A percentile compares a stretch with the other conserved stretches of the same genome.
Evolutionary conservation across 2,329 filamentous ascomycete genomes (phyloP).

Genomic region (Epichloe hybrida): DNA sequence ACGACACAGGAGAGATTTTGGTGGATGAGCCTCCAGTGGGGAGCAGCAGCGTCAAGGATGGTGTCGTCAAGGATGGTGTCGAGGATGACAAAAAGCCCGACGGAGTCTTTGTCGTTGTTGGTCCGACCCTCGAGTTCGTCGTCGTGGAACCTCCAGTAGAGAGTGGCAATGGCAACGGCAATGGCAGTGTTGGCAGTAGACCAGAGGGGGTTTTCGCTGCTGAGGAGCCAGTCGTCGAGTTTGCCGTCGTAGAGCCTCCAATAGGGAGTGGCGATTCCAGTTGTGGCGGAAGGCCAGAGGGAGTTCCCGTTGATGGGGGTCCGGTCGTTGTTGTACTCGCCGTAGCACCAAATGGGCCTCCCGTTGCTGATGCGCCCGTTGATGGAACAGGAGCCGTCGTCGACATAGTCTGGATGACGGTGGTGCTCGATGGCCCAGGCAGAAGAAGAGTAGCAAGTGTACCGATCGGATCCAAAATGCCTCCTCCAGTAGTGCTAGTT

Average conservation of each 20-base stretch:
- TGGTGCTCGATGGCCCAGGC: conserved; percentile 4
- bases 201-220: not conserved
- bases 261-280: not conserved
- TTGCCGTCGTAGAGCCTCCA: not conserved
- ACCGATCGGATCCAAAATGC: conserved; percentile 13
- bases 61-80: not conserved
- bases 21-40: not conserved
- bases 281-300: not conserved
- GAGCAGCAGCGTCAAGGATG: not conserved
- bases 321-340: not conserved
- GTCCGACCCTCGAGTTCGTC: not conserved
- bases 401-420: conserved; percentile 2
- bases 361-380: not conserved
- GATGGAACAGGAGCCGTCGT: not conserved
- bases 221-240: not conserved
- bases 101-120: not conserved
- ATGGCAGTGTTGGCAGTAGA: not conserved
- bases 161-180: not conserved
- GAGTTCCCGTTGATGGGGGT: not conserved
- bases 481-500: not conserved
- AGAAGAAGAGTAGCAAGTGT: conserved; percentile 11
- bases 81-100: not conserved
- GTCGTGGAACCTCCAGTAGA: not conserved
- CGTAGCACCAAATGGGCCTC: not conserved
- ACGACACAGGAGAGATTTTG: not conserved